Base-by-base conservation (phyloP, 2,329 filamentous ascomycete genomes). In the Paradendryphiella salina region DNA sequence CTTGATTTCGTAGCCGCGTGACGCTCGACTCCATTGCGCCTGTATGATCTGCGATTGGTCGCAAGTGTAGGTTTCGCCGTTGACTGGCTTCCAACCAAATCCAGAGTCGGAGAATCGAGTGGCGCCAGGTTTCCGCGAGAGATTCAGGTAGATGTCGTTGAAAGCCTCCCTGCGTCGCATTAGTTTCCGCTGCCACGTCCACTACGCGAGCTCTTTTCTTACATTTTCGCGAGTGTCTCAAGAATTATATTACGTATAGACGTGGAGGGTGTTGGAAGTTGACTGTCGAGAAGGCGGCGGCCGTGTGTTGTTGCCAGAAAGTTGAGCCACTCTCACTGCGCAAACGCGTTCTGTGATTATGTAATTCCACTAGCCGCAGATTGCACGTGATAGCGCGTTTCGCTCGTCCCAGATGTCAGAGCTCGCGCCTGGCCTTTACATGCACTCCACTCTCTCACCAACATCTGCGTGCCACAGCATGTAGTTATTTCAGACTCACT, bases 31-130 rank as follows among this genome's bases (percentile, higher is more conserved):
- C 94, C 94, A 99, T 76, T 96, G 92, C 52, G 92, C 92, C 59
- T 83, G 85, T 55, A 84, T 83, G 66, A 99, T 90, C 71, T 96
- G 90, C 74, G 82, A 85, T 72, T 87, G 85, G 73, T 96, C 91
- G 63, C 97, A 85, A 15, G 93, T 97, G 76, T 96, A 96, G 54
- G 92, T 93, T 60, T 96, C 90, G 73, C 90, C 91, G 45, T 85
- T 85, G 4, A 85, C 83, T 21, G 93, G 90, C 76, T 96, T 96
- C 95, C 95, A 99, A 47, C 93, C 94, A 65, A 97, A 84, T 54
- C 94, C 94, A 45, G 86, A 92, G 73, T 97, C 93, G 57, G 93
- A 92, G 69, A 99, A 92, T 71, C 94, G 86, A 78, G 92, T 96
- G 78, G 93, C 94, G 63, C 94, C 94, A 52, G 86, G 83, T 75